Evolutionary conservation across 345 rosid species (phyloP).

Genomic region (Hibiscus syriacus): DNA sequence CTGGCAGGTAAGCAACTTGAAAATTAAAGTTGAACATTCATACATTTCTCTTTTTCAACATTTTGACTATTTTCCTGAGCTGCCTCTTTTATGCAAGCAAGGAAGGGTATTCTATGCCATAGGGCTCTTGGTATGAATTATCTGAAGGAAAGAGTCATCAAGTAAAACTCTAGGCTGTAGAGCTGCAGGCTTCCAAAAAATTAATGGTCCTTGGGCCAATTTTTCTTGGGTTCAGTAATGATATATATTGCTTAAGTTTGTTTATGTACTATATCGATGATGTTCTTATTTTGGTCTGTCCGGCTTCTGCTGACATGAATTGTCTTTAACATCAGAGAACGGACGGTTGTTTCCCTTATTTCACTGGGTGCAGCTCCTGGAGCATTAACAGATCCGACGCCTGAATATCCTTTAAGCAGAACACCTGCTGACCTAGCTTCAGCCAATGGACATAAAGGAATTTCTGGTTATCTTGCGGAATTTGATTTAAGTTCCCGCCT

Average conservation of each 20-base stretch:
- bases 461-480: conserved; percentile 90
- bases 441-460: conserved; percentile 82
- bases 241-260: not conserved
- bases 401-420: conserved; percentile 51
- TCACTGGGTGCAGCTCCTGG: conserved; percentile 83
- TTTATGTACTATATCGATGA: not conserved
- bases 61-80: not conserved
- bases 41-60: not conserved
- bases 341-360: conserved; percentile 64
- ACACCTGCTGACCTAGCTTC: conserved; percentile 89
- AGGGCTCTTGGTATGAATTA: not conserved
- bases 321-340: conserved; percentile 49
- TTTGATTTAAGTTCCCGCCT: conserved; percentile 55
- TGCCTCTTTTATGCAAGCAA: not conserved
- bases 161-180: not conserved
- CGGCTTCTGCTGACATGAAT: conserved; percentile 7
- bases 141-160: not conserved
- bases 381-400: conserved; percentile 69
- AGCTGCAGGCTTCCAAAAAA: not conserved
- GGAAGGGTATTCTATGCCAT: not conserved
- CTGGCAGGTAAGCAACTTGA: conserved; percentile 60
- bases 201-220: not conserved
- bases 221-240: not conserved
- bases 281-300: not conserved
- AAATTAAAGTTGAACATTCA: not conserved